Evolutionary conservation across 345 rosid genomes (phyloP), one percentile per base, ranked within the genome.

Genomic region (Abelmoschus esculentus): DNA sequence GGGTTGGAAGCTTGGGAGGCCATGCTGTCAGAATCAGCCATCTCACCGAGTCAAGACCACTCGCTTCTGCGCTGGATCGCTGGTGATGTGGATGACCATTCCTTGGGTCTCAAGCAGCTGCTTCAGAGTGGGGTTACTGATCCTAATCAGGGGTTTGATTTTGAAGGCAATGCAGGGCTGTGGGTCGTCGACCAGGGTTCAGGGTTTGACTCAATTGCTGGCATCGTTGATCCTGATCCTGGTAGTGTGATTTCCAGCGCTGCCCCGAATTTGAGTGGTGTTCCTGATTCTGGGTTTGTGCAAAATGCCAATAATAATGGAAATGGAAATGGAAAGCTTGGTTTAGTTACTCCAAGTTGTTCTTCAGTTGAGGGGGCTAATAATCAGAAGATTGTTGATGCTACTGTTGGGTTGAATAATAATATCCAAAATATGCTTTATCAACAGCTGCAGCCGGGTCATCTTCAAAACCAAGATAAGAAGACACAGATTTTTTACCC

Each of bases 1-100:
- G 86, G 83, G 32, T 47, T 81, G 40, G 83, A 76, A 56, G 89
- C 83, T 17, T 85, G 89, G 89, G 89, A 83, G 67, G 70, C 68
- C 69, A 63, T 83, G 80, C 67, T 83, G 38, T 72, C 89, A 13
- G 88, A 81, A 62, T 67, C 82, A 29, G 73, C 66, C 3, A 53
- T 49, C 4, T 36, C 67, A 10, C 76, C 76, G 8, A 70, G 75
- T 53, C 87, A 81, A 50, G 89, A 83, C 65, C 80, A 80, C 61
- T 82, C 85, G 52, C 58, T 86, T 54, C 59, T 82, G 54, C 74
- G 75, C 62, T 81, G 83, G 86, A 83, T 86, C 62, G 64, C 82
- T 9, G 86, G 87, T 32, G 87, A 86, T 61, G 77, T 75, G 55
- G 86, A 81, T 61, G 87, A 86, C 71, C 40, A 77, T 0, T 72